Percentiles rank a stretch among this genome's conserved stretches.
Conservation (phyloP, 495 filamentous ascomycete genomes). For the Xanthoparmelia taractica region DNA sequence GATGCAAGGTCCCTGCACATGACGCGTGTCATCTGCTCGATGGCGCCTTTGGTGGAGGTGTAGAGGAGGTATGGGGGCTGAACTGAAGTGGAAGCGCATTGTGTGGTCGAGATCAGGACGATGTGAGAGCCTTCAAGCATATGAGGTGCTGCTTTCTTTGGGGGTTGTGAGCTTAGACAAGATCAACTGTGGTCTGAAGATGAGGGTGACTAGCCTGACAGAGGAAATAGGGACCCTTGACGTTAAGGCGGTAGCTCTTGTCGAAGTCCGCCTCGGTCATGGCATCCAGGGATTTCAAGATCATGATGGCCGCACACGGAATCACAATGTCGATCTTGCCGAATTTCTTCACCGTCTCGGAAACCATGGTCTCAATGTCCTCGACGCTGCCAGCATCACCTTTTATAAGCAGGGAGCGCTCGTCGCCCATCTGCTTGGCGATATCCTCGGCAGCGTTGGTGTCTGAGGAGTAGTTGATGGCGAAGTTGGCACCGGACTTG, state of each 20-base stretch:
- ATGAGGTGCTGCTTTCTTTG: constrained; percentile 52
- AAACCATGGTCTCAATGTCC: constrained; percentile 38
- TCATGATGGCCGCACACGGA: constrained; percentile 51
- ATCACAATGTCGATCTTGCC: constrained; percentile 57
- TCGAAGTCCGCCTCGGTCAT: constrained; percentile 57
- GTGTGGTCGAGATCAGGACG: constrained; percentile 52
- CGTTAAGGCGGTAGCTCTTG: constrained; percentile 47
- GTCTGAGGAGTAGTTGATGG: constrained; percentile 56
- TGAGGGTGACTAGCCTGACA: constrained; percentile 40
- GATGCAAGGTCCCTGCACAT: constrained; percentile 57
- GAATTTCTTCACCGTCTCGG: constrained; percentile 39
- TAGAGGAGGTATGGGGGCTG: constrained; percentile 57
- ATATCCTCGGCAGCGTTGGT: constrained; percentile 46
- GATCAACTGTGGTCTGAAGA: not conserved
- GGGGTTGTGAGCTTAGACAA: not conserved
- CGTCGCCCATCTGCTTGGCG: constrained; percentile 45
- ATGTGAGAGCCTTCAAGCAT: constrained; percentile 51
- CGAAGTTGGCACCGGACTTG: constrained; percentile 52
- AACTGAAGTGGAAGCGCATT: constrained; percentile 39
- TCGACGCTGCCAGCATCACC: constrained; percentile 38
- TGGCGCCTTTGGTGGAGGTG: constrained; percentile 55
- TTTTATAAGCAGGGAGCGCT: constrained; percentile 49
- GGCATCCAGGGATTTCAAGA: constrained; percentile 46
- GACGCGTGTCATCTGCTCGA: constrained; percentile 60
- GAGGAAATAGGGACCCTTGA: constrained; percentile 62